A percentile compares a stretch with the other conserved stretches of the same genome.
These are phyloP conservation scores for Pezicula neosporulosa DNA, from an alignment of 2,329 filamentous ascomycete genomes.

Conservation along the genomic window DNA sequence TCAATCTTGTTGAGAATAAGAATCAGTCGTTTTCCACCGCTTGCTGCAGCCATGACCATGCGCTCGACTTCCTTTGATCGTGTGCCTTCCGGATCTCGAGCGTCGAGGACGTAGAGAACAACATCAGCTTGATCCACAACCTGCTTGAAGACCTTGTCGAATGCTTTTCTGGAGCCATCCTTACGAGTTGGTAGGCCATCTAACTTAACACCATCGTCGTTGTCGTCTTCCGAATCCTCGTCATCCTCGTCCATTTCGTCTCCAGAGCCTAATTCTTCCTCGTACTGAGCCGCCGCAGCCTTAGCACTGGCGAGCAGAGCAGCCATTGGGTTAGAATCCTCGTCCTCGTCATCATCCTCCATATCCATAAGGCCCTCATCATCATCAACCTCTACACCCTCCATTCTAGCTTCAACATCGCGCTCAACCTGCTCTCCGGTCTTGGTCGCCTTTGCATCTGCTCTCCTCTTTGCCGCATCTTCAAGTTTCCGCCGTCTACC, in stretches of 20 bases:
- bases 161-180: conserved; percentile 76
- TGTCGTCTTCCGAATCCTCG: conserved; percentile 43
- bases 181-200: conserved; percentile 46
- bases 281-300: conserved; percentile 73
- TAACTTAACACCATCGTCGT: conserved; percentile 45
- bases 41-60: conserved; percentile 83
- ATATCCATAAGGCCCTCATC: conserved; percentile 52
- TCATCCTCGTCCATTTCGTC: conserved; percentile 56
- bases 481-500: conserved; percentile 77
- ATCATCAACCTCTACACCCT: conserved; percentile 40
- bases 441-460: conserved; percentile 67
- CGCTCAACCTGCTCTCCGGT: conserved; percentile 44
- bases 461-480: conserved; percentile 66
- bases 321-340: conserved; percentile 83
- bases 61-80: conserved; percentile 88
- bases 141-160: conserved; percentile 94
- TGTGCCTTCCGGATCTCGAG: conserved; percentile 86
- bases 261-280: conserved; percentile 40
- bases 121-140: conserved; percentile 88
- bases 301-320: conserved; percentile 83
- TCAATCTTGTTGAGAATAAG: conserved; percentile 96
- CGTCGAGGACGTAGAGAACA: conserved; percentile 88
- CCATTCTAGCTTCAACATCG: conserved; percentile 40
- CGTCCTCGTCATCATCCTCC: conserved; percentile 59
- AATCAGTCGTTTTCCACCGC: conserved; percentile 81